Base-by-base conservation (phyloP, 805 yeast genomes). In the Candida manassasensis region DNA sequence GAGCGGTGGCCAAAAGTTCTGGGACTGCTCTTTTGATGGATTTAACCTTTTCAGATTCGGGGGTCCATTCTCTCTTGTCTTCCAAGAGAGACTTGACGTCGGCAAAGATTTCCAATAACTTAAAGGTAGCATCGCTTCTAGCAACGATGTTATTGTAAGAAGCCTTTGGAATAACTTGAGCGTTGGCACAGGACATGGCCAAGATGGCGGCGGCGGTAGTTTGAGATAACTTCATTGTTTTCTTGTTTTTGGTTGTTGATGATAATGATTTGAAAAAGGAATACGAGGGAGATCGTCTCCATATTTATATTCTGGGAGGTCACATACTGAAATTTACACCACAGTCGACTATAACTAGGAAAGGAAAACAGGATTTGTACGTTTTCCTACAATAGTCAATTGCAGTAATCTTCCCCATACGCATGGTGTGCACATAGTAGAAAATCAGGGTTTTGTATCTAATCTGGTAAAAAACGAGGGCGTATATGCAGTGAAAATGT, bases 121-220 rank as follows among this genome's bases (percentile, higher is more conserved):
- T 55, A 32, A 45, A 49, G n/a, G n/a, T n/a, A 39, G 55, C 47
- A 39, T 66, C 69, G 22, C 56, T 47, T 51, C 66, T 64, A 43
- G 53, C 61, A 18, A 61, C 60, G 36, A 63, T 37, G 13, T 21
- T 11, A 30, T 19, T 15, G 9, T 12, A 21, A 6, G 53, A 29
- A 17, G 37, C 30, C 19, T 53, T 57, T 32, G 48, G 27, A 19
- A 38, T 37, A 18, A 47, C 38, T 31, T 48, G 39, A 35, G 53
- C 35, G 44, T 61, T 63, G 19, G 71, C 68, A 38, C 71, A 67
- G 19, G 67, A 52, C 27, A 61, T 41, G 24, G 71, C 30, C 36
- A 66, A 68, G 47, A 63, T 55, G 43, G 66, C 49, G 37, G 71
- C 69, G 41, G 63, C 49, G 32, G 71, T 57, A 29, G 71, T 49